Evolutionary conservation across 495 filamentous ascomycete species (phyloP).

Genomic region (Hypoxylon crocopeplum): DNA sequence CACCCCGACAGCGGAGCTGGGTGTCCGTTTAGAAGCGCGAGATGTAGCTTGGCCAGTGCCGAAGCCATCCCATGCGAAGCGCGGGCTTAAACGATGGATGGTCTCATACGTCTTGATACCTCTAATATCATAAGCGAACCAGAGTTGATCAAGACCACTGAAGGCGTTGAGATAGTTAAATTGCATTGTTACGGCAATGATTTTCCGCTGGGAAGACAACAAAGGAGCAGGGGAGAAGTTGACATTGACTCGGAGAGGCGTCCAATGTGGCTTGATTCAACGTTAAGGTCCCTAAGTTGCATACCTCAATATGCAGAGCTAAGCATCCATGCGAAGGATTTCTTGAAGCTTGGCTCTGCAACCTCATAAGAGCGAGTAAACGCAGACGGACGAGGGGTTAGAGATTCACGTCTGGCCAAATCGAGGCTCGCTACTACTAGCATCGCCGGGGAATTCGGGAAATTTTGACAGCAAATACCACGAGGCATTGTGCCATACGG

Average conservation of each 20-base stretch:
- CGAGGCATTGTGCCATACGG: conserved; percentile 12
- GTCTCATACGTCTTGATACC: no score
- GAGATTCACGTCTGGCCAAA: background rate
- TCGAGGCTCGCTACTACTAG: background rate
- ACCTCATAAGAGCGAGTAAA: background rate
- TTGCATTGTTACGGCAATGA: background rate
- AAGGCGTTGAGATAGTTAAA: no score
- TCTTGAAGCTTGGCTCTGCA: background rate
- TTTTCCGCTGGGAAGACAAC: background rate
- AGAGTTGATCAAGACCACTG: background rate
- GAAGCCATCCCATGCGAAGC: background rate
- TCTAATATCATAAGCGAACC: background rate
- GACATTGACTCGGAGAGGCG: background rate
- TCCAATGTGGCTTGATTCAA: background rate
- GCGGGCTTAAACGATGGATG: no score
- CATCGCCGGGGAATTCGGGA: conserved; percentile 24
- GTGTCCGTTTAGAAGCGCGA: conserved; percentile 12
- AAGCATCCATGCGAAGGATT: no score
- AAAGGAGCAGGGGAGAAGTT: background rate
- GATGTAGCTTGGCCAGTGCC: conserved; percentile 15
- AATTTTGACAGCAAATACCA: conserved; percentile 20
- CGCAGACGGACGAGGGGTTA: background rate
- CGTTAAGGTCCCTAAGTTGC: no score
- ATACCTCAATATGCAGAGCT: no score
- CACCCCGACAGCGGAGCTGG: conserved; percentile 13